Evolutionary conservation across 2,329 filamentous ascomycete genomes (phyloP).

Genomic region (Claviceps quebecensis): DNA sequence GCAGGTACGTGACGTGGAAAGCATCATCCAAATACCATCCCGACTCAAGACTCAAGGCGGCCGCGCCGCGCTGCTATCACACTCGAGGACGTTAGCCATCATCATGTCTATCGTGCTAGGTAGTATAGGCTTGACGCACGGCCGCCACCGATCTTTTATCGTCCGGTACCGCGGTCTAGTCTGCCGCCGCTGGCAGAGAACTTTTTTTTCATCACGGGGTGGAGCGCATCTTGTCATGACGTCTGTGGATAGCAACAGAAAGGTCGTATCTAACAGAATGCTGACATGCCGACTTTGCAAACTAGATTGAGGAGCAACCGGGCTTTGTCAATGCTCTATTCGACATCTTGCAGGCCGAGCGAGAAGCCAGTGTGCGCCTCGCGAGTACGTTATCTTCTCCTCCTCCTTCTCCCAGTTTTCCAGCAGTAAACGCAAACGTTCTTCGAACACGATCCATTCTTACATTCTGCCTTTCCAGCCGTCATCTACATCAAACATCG

Average conservation of each 20-base stretch:
- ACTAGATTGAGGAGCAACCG: slow-evolving; percentile 73
- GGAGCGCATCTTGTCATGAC: not conserved
- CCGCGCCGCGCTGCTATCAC: not conserved
- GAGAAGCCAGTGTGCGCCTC: slow-evolving; percentile 69
- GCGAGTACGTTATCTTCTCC: slow-evolving; percentile 53
- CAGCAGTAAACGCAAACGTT: slow-evolving; percentile 1
- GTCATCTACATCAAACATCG: slow-evolving; percentile 98
- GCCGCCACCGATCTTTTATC: not conserved
- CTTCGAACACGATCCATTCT: slow-evolving; percentile 7
- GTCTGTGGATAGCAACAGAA: not conserved
- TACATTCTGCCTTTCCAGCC: slow-evolving; percentile 35
- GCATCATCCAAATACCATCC: not conserved
- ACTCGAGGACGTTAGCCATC: not conserved
- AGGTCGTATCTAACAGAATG: not conserved
- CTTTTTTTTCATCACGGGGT: not conserved
- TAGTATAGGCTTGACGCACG: not conserved
- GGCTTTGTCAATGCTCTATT: slow-evolving; percentile 85
- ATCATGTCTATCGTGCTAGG: not conserved
- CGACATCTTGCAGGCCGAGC: slow-evolving; percentile 80
- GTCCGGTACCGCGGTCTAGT: not conserved
- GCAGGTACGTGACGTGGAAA: slow-evolving; percentile 41
- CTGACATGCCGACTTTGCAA: slow-evolving; percentile 3
- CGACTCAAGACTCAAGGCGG: not conserved
- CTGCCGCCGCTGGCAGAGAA: not conserved
- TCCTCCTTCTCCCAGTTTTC: slow-evolving; percentile 4